These are phyloP conservation scores for Phytophthora boehmeriae DNA, from an alignment of 352 stramenopile species.

Conservation along the genomic window DNA sequence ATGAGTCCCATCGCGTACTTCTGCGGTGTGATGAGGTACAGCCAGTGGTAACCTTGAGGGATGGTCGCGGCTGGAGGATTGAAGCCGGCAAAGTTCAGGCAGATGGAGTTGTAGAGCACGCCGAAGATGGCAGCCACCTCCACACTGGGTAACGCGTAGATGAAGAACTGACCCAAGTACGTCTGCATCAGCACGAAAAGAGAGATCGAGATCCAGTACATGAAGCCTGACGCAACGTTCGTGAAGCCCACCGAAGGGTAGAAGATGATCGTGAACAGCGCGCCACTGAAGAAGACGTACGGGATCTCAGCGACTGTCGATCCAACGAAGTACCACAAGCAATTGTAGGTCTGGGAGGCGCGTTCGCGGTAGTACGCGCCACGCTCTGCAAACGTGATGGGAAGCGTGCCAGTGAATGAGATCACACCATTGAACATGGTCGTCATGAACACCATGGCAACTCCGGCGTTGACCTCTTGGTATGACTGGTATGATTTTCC, in stretches of 20 bases:
- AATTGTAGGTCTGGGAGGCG: conserved; percentile 86
- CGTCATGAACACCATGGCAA: conserved; percentile 82
- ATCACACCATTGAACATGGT: conserved; percentile 81
- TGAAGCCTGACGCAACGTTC: conserved; percentile 31
- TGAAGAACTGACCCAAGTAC: conserved; percentile 44
- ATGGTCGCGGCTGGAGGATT: conserved; percentile 39
- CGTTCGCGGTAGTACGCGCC: conserved; percentile 91
- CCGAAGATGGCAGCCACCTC: conserved; percentile 47
- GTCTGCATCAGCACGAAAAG: conserved; percentile 43
- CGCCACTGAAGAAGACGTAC: conserved; percentile 45
- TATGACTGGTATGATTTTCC: conserved; percentile 42
- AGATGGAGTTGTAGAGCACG: conserved; percentile 46
- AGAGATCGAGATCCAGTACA: conserved; percentile 47
- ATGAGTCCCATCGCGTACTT: conserved; percentile 36
- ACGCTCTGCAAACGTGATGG: conserved; percentile 81
- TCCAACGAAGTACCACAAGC: conserved; percentile 69
- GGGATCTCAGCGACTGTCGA: conserved; percentile 82
- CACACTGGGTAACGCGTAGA: conserved; percentile 39
- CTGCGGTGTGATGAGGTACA: conserved; percentile 50
- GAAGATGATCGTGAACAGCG: conserved; percentile 52
- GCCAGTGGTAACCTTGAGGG: conserved; percentile 43
- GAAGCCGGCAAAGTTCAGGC: conserved; percentile 46
- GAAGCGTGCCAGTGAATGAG: conserved; percentile 73
- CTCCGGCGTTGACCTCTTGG: conserved; percentile 42
- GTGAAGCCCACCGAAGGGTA: conserved; percentile 57